Conservation (phyloP, 768 basidiomycete genomes). For the Artomyces pyxidatus region DNA sequence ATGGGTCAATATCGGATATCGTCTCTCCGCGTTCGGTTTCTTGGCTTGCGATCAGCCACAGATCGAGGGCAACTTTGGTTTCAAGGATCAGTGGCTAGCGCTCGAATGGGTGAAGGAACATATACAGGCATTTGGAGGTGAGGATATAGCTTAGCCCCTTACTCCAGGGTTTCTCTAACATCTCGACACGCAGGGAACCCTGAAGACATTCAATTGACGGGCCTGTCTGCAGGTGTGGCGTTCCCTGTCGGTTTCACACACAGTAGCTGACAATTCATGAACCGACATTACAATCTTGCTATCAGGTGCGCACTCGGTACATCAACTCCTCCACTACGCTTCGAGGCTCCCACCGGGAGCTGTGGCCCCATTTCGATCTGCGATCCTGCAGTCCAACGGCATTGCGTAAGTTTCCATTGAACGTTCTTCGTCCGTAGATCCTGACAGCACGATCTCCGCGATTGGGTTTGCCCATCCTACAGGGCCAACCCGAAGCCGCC, state of each 20-base stretch:
- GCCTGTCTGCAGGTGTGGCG: conserved; percentile 59
- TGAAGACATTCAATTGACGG: conserved; percentile 50
- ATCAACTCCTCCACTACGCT: conserved; percentile 64
- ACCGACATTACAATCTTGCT: background rate
- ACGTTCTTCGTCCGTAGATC: background rate
- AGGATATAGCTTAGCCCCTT: too few species aligned
- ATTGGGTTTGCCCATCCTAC: conserved; percentile 26
- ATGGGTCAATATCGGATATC: conserved; percentile 72
- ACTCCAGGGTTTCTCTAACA: too few species aligned
- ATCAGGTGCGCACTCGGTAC: conserved; percentile 72
- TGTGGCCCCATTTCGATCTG: conserved; percentile 58
- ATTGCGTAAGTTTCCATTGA: conserved; percentile 40
- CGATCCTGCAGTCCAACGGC: conserved; percentile 66
- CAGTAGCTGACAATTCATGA: background rate
- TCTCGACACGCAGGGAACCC: conserved; percentile 42
- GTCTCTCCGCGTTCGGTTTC: conserved; percentile 71
- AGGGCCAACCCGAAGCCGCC: conserved; percentile 48
- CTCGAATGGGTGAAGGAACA: conserved; percentile 66
- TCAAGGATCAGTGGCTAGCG: conserved; percentile 79
- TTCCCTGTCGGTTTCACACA: background rate
- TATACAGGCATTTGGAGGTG: conserved; percentile 63
- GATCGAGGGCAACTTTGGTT: conserved; percentile 70
- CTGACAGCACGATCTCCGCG: background rate
- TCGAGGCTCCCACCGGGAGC: conserved; percentile 50
- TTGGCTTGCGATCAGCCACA: conserved; percentile 55